Base-by-base conservation (phyloP, 2,329 filamentous ascomycete species). In the Verticillium albo-atrum region DNA sequence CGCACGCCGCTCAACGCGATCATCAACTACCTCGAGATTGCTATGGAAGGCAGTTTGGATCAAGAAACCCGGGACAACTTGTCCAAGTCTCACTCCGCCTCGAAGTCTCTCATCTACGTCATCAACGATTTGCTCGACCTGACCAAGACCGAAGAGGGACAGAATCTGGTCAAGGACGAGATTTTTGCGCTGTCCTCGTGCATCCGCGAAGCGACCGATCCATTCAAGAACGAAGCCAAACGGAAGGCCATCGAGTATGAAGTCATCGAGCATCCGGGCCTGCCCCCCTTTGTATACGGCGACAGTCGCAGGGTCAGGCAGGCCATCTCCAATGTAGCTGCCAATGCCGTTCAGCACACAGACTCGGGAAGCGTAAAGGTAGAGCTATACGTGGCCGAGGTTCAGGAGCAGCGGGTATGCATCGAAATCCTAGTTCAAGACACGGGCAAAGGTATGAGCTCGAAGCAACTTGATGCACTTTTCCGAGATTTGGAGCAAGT, bases 1-100 rank as follows among this genome's bases (percentile, higher is more conserved):
- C 88, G 93, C 55, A 97, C 92, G 0, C 92, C 92, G 0, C 76
- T 97, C 2, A 97, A 97, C 68, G 92, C 92, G 17, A 96, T 97
- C 68, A 96, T 97, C 73, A 97, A 97, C 67, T 97, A 96, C 65
- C 82, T 97, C 1, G 92, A 97, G 66, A 96, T 97, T 64, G 92
- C 92, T 0, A 76, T 97, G 1, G 92, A 97, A 74, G 91, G 92
- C 0, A 77, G 80, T 0, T 77, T 97, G 3, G 92, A 96, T 63
- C 78, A 85, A 17, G 92, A 96, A 68, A 96, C 91, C 0, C 81
- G 93, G 23, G 92, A 97, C 5, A 96, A 95, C 61, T 77, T 97
- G 6, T 83, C 89, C 1, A 89, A 87, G 65, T 96, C 92, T 1
- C 91, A 97, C 70, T 96, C 92, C 0, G 92, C 92, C 4, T 97